A percentile compares a stretch with the other conserved stretches of the same genome.
Evolutionary conservation across 1,284 basidiomycete genomes (phyloP).

Genomic region (Microbotryum lychnidis-dioicae): DNA sequence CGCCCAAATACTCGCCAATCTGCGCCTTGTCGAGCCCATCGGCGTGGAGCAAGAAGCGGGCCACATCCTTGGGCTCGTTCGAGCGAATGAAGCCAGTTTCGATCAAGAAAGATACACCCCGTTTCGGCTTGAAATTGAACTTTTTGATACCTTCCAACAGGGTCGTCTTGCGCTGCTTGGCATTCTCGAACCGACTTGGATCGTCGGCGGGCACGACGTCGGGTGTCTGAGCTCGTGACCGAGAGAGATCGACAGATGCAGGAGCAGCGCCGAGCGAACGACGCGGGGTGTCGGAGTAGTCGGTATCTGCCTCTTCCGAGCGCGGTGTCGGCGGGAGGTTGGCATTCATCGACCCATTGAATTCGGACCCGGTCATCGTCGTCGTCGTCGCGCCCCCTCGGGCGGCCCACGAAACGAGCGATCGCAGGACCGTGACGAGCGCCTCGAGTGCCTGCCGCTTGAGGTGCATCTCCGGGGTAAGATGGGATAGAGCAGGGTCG

Average conservation of each 20-base stretch:
- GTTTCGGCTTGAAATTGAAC: constrained; percentile 97
- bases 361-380: constrained; percentile 3
- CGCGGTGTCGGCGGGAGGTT: background rate
- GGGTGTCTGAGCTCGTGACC: constrained; percentile 48
- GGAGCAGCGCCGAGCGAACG: too few relatives aligned
- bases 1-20: constrained; percentile 97
- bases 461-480: constrained; percentile 68
- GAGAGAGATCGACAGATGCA: background rate
- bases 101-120: constrained; percentile 79
- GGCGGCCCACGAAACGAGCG: constrained; percentile 73
- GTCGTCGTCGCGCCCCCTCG: constrained; percentile 29
- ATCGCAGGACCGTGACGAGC: constrained; percentile 73
- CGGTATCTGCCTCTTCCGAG: constrained; percentile 36
- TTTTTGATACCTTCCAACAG: constrained; percentile 91
- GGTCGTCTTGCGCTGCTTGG: constrained; percentile 94
- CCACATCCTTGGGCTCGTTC: constrained; percentile 68
- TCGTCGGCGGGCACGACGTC: constrained; percentile 65
- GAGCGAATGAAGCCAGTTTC: constrained; percentile 82
- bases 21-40: constrained; percentile 92
- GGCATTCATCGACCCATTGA: background rate
- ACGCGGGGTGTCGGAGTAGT: too few relatives aligned
- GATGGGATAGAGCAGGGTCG: constrained; percentile 47
- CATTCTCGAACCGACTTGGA: constrained; percentile 86
- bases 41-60: constrained; percentile 74
- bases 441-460: constrained; percentile 83